Evolutionary conservation across 1,284 basidiomycete genomes (phyloP).

Genomic region (Marasmius fiardii): DNA sequence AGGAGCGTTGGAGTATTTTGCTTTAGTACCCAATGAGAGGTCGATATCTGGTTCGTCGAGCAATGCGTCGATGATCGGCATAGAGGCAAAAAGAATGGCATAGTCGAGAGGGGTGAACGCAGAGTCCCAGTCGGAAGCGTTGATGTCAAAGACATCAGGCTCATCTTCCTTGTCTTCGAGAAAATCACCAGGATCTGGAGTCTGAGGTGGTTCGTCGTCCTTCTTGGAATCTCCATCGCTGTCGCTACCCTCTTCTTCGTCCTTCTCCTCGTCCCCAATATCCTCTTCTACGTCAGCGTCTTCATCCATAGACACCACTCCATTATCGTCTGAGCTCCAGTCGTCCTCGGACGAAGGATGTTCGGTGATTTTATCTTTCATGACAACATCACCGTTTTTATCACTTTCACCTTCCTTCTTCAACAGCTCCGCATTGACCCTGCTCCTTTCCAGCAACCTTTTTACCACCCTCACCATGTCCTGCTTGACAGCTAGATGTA

Average conservation of each 20-base stretch:
- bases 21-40: constrained; percentile 27
- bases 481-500: constrained; percentile 54
- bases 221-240: constrained; percentile 15
- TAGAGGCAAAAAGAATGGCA: constrained; percentile 45
- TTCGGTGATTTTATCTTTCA: constrained; percentile 22
- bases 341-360: constrained; percentile 41
- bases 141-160: constrained; percentile 41
- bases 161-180: constrained; percentile 20
- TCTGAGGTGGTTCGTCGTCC: constrained; percentile 14
- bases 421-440: constrained; percentile 32
- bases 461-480: constrained; percentile 37
- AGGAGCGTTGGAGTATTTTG: constrained; percentile 19
- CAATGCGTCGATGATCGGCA: constrained; percentile 41
- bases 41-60: constrained; percentile 43
- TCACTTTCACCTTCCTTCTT: constrained; percentile 27
- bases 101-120: constrained; percentile 49
- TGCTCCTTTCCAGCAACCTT: constrained; percentile 49
- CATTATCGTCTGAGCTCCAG: constrained; percentile 42
- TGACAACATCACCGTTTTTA: constrained; percentile 24
- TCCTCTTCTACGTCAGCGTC: constrained; percentile 30
- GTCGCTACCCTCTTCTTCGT: constrained; percentile 20
- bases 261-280: constrained; percentile 23
- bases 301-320: constrained; percentile 26
- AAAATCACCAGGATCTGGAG: constrained; percentile 12
- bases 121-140: constrained; percentile 55